These are phyloP conservation scores for Vitis labrusca DNA, from an alignment of 164 flowering plant species.

Conservation along the genomic window DNA sequence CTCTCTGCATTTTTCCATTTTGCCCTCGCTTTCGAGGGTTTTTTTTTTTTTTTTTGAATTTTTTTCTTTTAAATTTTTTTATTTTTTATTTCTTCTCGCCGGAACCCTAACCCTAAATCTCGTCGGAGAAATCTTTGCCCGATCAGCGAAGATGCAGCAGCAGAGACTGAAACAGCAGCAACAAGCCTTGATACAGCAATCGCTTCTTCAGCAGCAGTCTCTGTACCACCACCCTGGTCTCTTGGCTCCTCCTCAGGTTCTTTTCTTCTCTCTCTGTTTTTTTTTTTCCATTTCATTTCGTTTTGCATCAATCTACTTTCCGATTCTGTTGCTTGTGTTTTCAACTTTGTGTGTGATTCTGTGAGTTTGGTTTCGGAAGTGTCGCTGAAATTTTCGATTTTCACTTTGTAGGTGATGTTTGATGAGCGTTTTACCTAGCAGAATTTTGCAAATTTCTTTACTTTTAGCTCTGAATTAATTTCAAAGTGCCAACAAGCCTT, in stretches of 20 bases:
- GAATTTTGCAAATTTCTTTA: too few species aligned
- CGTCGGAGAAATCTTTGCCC: not conserved
- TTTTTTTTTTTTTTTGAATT: conserved; percentile 4
- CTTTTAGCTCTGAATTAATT: too few species aligned
- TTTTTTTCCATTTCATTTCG: not conserved
- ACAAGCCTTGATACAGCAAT: conserved; percentile 71
- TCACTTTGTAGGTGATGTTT: too few species aligned
- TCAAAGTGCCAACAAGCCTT: too few species aligned
- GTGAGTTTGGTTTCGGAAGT: not conserved
- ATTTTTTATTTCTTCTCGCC: not conserved
- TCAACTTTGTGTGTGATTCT: not conserved
- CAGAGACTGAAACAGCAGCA: conserved; percentile 49
- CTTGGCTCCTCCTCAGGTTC: conserved; percentile 51
- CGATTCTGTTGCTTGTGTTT: not conserved
- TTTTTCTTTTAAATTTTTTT: conserved; percentile 1
- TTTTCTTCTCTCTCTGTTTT: not conserved
- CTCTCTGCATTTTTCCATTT: conserved; percentile 1
- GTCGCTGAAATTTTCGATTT: too few species aligned
- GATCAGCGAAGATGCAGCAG: conserved; percentile 19
- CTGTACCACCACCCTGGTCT: conserved; percentile 52
- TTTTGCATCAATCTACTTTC: not conserved
- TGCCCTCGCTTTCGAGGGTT: conserved; percentile 9
- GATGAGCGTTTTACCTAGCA: too few species aligned
- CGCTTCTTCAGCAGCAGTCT: conserved; percentile 63
- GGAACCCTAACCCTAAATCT: conserved; percentile 11